Evolutionary conservation across 371 early-diverging fungal genomes (phyloP), one percentile per base, ranked within the genome.

Genomic region (Parasitella parasitica): DNA sequence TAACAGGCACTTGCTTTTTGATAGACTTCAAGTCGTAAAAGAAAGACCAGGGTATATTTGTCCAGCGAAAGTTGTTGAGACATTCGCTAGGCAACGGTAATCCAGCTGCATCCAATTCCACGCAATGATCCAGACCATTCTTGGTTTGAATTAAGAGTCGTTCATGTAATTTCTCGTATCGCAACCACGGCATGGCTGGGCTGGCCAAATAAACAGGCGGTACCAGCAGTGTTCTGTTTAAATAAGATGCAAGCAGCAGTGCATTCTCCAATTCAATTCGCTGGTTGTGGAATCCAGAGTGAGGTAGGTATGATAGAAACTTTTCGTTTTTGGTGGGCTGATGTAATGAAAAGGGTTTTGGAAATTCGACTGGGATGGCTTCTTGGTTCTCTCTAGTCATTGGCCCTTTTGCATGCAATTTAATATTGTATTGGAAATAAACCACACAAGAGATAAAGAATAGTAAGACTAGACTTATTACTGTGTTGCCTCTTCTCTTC

Each of bases 201-300:
- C 67, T 73, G 1, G 86, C 82, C 12, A 87, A 58, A 65, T 77
- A 84, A n/a, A 87, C 84, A 15, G 80, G 75, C 0, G 88, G 85
- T n/a, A 86, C 70, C 2, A 87, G 60, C 26, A 87, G 58, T 2
- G 85, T 87, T 15, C 86, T 75, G 39, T 86, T 83, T 54, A 84
- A 69, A 57, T 84, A 84, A 15, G 76, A 65, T 8, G 88, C 83
- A 4, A 87, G 69, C n/a, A 87, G 53, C 20, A 87, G 64, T 0
- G 85, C 86, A 63, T 87, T 87, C 53, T 86, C 84, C 24, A 87
- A 70, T 53, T 81, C 75, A n/a, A 84, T 80, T 11, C 83, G 74
- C 61, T 88, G 88, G 54, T 85, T 86, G 39, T 85, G 83, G 62
- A 86, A 84, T 3, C 88, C 88, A 37, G 84, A 85, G 60, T 88